Conservation (phyloP, 2,329 filamentous ascomycete species). For the Pseudocercospora crystallina region DNA sequence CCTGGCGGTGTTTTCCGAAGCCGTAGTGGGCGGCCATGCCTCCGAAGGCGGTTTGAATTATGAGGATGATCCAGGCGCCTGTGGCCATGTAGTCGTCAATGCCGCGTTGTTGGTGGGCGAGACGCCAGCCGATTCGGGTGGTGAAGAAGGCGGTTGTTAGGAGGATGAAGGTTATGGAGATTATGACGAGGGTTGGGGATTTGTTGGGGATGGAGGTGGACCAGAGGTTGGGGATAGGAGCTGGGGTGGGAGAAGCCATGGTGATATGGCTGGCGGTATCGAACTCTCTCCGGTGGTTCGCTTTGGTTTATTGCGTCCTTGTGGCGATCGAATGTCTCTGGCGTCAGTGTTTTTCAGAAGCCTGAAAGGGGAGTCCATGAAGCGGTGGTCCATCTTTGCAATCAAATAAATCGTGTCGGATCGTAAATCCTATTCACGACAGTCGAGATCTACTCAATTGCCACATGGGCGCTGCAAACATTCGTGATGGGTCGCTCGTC, state of each 20-base stretch:
- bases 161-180: slow-evolving; percentile 24
- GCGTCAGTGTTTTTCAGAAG: no score
- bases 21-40: slow-evolving; percentile 24
- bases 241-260: not conserved
- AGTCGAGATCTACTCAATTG: no score
- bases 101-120: slow-evolving; percentile 20
- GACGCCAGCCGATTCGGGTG: slow-evolving; percentile 21
- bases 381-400: no score
- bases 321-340: no score
- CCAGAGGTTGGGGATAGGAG: not conserved
- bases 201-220: slow-evolving; percentile 20
- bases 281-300: no score
- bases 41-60: slow-evolving; percentile 23
- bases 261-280: no score
- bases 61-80: slow-evolving; percentile 22
- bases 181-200: slow-evolving; percentile 17
- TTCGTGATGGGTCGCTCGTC: no score
- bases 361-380: no score
- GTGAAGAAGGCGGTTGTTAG: slow-evolving; percentile 22
- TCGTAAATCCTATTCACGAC: no score
- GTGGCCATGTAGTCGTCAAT: slow-evolving; percentile 25
- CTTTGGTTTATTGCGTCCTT: no score
- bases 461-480: no score
- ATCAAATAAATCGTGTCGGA: no score
- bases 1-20: slow-evolving; percentile 25